These are phyloP conservation scores for Hirsutella rhossiliensis DNA, from an alignment of 2,329 filamentous ascomycete species.

Conservation along the genomic window DNA sequence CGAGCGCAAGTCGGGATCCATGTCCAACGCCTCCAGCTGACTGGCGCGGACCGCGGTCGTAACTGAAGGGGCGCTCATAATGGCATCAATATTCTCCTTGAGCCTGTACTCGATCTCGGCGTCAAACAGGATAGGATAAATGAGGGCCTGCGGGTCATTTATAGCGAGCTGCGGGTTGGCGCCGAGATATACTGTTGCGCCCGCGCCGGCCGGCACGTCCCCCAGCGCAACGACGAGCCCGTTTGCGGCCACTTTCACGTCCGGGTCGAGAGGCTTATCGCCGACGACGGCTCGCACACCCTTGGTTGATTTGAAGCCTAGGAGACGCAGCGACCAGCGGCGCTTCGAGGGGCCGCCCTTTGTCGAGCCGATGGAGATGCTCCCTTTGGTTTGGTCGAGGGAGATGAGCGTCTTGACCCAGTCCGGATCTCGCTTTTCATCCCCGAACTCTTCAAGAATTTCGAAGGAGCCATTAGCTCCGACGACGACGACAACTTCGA, in stretches of 20 bases:
- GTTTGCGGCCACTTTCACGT: background rate
- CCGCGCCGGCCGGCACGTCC: constrained; percentile 3
- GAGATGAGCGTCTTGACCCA: constrained; percentile 5
- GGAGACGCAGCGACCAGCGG: constrained; percentile 6
- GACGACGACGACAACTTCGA: constrained; percentile 37
- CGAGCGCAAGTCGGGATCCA: constrained; percentile 9
- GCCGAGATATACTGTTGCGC: constrained; percentile 4
- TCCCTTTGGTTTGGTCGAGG: constrained; percentile 4
- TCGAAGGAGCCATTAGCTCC: constrained; percentile 33
- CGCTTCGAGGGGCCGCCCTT: background rate
- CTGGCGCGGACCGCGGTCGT: constrained; percentile 4
- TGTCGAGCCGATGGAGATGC: constrained; percentile 1
- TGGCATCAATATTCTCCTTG: constrained; percentile 8
- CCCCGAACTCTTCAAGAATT: constrained; percentile 5
- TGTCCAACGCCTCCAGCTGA: constrained; percentile 9
- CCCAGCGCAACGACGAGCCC: constrained; percentile 4
- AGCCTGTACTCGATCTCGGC: constrained; percentile 6
- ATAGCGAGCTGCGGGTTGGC: constrained; percentile 3
- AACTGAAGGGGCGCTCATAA: constrained; percentile 3
- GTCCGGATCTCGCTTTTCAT: background rate
- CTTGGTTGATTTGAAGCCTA: constrained; percentile 1
- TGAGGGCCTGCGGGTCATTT: constrained; percentile 7
- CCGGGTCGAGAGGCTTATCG: background rate
- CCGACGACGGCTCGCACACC: background rate
- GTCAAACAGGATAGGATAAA: constrained; percentile 7